These are phyloP conservation scores for Leccinum fibrillosum DNA, from an alignment of 768 basidiomycete genomes.

Conservation along the genomic window DNA sequence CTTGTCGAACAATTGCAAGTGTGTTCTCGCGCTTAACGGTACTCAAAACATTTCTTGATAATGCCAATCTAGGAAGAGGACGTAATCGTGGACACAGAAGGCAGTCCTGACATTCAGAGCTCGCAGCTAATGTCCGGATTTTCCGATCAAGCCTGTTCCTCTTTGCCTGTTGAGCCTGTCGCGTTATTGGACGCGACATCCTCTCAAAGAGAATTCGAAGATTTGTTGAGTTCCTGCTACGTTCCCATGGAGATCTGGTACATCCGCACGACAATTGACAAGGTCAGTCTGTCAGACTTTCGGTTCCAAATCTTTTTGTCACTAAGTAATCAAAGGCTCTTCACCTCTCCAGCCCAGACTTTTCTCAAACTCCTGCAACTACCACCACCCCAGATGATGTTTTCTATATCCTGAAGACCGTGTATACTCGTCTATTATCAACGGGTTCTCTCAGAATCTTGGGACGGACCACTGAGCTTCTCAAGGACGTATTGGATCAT, in stretches of 20 bases:
- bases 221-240: constrained; percentile 72
- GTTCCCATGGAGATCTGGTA: constrained; percentile 93
- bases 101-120: constrained; percentile 2
- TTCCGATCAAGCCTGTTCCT: background rate
- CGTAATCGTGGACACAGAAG: constrained; percentile 1
- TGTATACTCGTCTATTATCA: constrained; percentile 73
- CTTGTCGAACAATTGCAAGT: constrained; percentile 72
- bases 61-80: constrained; percentile 17
- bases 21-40: constrained; percentile 9
- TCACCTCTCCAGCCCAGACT: constrained; percentile 73
- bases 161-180: constrained; percentile 8
- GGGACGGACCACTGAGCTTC: constrained; percentile 53
- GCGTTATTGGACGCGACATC: constrained; percentile 44
- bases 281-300: constrained; percentile 44
- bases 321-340: constrained; percentile 61
- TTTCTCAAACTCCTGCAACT: constrained; percentile 54
- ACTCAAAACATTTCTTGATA: background rate
- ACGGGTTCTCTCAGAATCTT: constrained; percentile 66
- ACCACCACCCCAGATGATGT: constrained; percentile 90
- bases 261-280: constrained; percentile 79
- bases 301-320: background rate
- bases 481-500: constrained; percentile 74
- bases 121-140: background rate
- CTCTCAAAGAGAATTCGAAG: constrained; percentile 59
- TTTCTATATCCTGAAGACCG: constrained; percentile 91